Base-by-base conservation (phyloP, 257 asterid genomes). In the Gentiana straminea region DNA sequence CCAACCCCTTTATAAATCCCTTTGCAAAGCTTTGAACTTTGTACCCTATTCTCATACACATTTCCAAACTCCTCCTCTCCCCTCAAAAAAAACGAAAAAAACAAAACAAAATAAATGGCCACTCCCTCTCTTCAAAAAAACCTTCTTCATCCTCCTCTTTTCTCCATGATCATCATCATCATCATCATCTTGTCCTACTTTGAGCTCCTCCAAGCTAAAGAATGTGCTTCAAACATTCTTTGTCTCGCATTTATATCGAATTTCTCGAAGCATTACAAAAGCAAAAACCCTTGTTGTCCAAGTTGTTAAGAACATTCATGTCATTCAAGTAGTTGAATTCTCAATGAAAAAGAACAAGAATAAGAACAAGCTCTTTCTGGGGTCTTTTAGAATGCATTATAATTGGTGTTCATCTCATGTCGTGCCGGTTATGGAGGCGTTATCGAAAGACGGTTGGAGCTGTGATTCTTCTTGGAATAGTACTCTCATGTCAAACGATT, bases 341-440 rank as follows among this genome's bases (percentile, higher is more conserved):
- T 71, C 79, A 39, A 32, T 49, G 50, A 75, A 48, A 74, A 79
- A 66, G 47, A 60, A 60, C 33, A 72, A 59, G 46, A 79, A 70
- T 4, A 71, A 82, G 65, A 77, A 54, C 36, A 81, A 79, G 52
- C 64, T 86, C 44, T 68, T 78, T 43, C 71, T 86, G 51, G 79
- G 94, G 2, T 89, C 97, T 3, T 90, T 90, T 49, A 66, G 94
- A 63, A 59, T 86, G 58, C 97, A 86, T 46, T 90, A 86, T 73
- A 90, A 84, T 39, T 90, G 97, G 97, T 86, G 96, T 59, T 75
- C 95, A 33, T 79, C 95, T 2, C 80, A 72, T 53, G 77, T 76
- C 8, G 59, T 77, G 65, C 92, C 96, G 7, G 66, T 64, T 2
- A 75, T 73, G 1, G 47, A 54, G 35, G 65, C 66, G 11, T 58